phyloP scores from a whole-genome alignment of 176 grass and related monocot species.

The Triticum urartu region DNA sequence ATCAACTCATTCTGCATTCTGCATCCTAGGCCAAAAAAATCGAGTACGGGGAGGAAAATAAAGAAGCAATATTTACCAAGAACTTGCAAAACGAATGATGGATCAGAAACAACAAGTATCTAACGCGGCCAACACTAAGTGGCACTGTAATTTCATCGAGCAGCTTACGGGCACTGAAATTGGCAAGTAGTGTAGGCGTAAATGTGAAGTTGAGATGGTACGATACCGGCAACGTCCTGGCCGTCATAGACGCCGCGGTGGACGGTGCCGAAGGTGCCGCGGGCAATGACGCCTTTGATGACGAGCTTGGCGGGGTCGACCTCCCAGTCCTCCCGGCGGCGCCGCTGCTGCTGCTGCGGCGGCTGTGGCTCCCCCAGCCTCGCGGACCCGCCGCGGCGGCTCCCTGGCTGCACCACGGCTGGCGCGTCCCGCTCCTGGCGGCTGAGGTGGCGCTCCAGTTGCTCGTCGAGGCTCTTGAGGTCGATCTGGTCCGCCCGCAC shows the following conservation, averaged over 20 bases:
- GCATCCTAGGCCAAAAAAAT: not conserved
- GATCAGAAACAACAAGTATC: not conserved
- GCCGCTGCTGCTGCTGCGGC: not conserved
- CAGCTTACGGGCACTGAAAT: slow-evolving; percentile 13
- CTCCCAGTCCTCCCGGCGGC: slow-evolving; percentile 89
- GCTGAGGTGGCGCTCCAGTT: slow-evolving; percentile 90
- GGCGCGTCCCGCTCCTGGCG: slow-evolving; percentile 15
- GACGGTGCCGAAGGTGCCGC: slow-evolving; percentile 95
- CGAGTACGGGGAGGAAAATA: not conserved
- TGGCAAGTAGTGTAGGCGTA: not conserved
- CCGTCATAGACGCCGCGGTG: slow-evolving; percentile 98
- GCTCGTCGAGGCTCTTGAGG: slow-evolving; percentile 99
- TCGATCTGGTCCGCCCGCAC: slow-evolving; percentile 98
- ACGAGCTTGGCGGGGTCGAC: slow-evolving; percentile 80
- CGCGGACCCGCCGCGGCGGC: slow-evolving; percentile 27
- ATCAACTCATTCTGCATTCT: slow-evolving; percentile 22
- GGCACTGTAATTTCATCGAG: slow-evolving; percentile 40
- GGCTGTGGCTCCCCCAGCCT: slow-evolving; percentile 23
- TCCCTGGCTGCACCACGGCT: not conserved
- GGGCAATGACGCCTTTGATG: slow-evolving; percentile 88
- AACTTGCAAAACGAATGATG: not conserved
- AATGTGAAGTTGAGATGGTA: slow-evolving; percentile 12
- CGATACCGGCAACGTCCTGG: slow-evolving; percentile 92
- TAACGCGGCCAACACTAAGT: not conserved
- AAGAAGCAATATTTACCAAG: not conserved